These are phyloP conservation scores for Bipolaris zeicola DNA, from an alignment of 2,329 filamentous ascomycete species.

Conservation along the genomic window DNA sequence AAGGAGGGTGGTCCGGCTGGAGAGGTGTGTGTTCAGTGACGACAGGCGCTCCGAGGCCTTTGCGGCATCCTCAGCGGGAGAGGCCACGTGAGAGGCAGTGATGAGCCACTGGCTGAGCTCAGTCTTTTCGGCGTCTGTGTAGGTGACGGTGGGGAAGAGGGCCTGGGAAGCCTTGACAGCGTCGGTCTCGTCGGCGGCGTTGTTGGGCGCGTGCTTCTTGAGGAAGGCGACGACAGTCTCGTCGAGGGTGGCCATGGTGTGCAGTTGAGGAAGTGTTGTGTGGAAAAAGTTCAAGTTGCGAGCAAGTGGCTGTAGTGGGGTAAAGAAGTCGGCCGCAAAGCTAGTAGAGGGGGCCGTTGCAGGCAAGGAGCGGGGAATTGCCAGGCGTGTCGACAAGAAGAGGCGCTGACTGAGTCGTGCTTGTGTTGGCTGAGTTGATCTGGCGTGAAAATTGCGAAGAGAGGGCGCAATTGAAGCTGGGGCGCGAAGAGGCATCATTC, in stretches of 20 bases:
- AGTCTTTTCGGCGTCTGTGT: constrained; percentile 78
- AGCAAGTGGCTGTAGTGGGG: constrained; percentile 37
- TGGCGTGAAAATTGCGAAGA: constrained; percentile 32
- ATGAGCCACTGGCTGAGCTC: constrained; percentile 90
- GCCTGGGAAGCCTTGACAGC: constrained; percentile 57
- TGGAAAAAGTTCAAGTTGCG: constrained; percentile 42
- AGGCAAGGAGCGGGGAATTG: constrained; percentile 12
- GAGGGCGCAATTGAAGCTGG: constrained; percentile 25
- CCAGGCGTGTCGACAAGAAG: constrained; percentile 6
- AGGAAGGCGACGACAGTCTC: constrained; percentile 44
- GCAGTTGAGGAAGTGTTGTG: constrained; percentile 20
- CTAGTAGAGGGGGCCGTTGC: constrained; percentile 22
- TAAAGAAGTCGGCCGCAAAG: constrained; percentile 37
- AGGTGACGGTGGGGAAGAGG: constrained; percentile 72
- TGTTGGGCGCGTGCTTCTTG: constrained; percentile 46
- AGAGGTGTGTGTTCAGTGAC: constrained; percentile 83
- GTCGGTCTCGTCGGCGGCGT: constrained; percentile 44
- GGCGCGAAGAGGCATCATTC: constrained; percentile 31
- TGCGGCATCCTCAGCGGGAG: constrained; percentile 61
- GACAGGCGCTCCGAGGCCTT: constrained; percentile 70
- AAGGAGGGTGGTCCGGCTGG: constrained; percentile 85
- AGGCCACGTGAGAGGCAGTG: constrained; percentile 72
- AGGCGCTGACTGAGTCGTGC: constrained; percentile 13
- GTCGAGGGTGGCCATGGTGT: constrained; percentile 47
- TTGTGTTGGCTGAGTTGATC: constrained; percentile 25